Evolutionary conservation across 2,329 filamentous ascomycete genomes (phyloP), one percentile per base, ranked within the genome.

Genomic region (Escovopsis sp.): DNA sequence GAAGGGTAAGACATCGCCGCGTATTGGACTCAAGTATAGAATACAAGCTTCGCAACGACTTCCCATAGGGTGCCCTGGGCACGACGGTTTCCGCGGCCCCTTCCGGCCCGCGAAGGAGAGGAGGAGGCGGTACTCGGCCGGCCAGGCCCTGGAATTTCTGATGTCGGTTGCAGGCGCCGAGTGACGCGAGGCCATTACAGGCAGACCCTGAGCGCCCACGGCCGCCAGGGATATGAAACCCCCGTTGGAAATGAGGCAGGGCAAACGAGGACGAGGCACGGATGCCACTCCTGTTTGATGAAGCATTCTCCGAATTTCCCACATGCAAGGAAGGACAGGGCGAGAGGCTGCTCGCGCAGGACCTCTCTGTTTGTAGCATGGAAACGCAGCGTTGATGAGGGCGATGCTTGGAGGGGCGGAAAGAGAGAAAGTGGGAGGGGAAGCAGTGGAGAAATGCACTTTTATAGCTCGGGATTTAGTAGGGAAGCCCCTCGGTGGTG

Each of bases 221-320:
- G 36, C 37, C 41, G 34, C 38, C 36, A 39, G 11, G 23, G 23
- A 23, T 23, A 6, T 23, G 23, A 43, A 36, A 36, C 34, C 19
- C 34, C 34, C n/a, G 15, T 36, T 7, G 36, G 40, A 7, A 38
- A 38, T 35, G 42, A 38, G 41, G 45, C 32, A 60, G 55, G 36
- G 50, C 58, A 61, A 56, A 47, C 43, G 44, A 41, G 39, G 33
- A 10, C n/a, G 28, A 8, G 39, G n/a, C 30, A 32, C 9, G 36
- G n/a, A 10, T 4, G 33, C 35, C 28, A 35, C 26, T 41, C 41
- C 15, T 44, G 44, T 32, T 41, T 51, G 23, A 23, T 59, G 86
- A 84, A 88, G 83, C 88, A 80, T 91, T 83, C 85, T 91, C 85
- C 85, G 85, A 91, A 89, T 91, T 91, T 91, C 85, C 86, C 85